These are phyloP conservation scores for Ganoderma multipileum DNA, from an alignment of 1,284 basidiomycete genomes.

Conservation along the genomic window DNA sequence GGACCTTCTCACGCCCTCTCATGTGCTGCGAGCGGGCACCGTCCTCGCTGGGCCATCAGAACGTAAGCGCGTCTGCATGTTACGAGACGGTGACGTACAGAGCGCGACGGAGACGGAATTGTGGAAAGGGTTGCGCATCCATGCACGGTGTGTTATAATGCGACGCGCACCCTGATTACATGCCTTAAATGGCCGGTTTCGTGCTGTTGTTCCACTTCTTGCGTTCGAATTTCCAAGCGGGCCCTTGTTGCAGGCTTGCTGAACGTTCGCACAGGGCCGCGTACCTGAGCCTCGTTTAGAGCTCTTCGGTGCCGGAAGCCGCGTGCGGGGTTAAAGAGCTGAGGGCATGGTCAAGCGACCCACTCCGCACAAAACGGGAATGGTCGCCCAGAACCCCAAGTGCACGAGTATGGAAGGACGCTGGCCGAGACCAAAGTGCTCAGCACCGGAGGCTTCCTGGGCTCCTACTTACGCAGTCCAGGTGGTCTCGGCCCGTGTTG, in stretches of 20 bases:
- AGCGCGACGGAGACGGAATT: conserved; percentile 15
- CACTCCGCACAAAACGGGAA: background rate
- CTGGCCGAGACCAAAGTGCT: background rate
- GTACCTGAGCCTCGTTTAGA: background rate
- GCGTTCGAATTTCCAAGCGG: background rate
- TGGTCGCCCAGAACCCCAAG: background rate
- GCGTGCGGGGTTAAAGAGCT: conserved; percentile 1
- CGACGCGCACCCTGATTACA: conserved; percentile 3
- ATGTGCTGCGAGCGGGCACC: conserved; percentile 8
- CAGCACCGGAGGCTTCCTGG: background rate
- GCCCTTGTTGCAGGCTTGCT: background rate
- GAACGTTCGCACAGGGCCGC: background rate
- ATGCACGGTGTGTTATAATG: background rate
- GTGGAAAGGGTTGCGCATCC: background rate
- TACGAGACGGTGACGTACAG: conserved; percentile 20
- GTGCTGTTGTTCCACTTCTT: background rate
- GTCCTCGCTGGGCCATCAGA: conserved; percentile 10
- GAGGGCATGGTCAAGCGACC: background rate
- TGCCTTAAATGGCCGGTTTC: background rate
- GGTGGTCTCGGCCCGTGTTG: conserved; percentile 3
- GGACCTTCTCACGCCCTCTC: background rate
- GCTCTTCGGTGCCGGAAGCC: conserved; percentile 9
- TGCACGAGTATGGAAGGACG: background rate
- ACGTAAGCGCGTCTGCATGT: background rate
- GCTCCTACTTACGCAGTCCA: background rate